These are phyloP conservation scores for Zea luxurians DNA, from an alignment of 176 grass and related monocot genomes.

Conservation along the genomic window DNA sequence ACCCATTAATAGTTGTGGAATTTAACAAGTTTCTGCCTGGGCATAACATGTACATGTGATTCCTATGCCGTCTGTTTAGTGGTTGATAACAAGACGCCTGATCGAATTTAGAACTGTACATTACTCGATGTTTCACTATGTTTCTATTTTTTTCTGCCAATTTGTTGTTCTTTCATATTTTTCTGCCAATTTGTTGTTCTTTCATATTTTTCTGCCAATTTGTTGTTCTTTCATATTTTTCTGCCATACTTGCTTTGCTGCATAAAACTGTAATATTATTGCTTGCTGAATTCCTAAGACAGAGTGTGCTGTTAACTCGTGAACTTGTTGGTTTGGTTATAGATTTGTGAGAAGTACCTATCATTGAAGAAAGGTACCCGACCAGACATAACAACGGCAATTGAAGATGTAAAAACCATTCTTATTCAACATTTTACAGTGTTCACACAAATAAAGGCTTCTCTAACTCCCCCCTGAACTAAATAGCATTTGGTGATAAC, in stretches of 20 bases:
- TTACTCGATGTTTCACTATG: background rate
- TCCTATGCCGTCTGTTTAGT: constrained; percentile 11
- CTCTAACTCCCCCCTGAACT: too few relatives aligned
- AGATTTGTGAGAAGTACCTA: constrained; percentile 82
- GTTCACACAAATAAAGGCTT: too few relatives aligned
- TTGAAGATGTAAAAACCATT: too few relatives aligned
- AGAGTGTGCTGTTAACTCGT: constrained; percentile 27
- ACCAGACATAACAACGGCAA: too few relatives aligned
- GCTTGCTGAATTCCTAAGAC: constrained; percentile 10
- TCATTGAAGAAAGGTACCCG: constrained; percentile 94
- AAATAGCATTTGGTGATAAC: too few relatives aligned
- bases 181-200: too few relatives aligned
- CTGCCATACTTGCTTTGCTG: background rate
- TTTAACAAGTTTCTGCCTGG: background rate
- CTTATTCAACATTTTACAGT: too few relatives aligned
- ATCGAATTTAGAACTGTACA: constrained; percentile 19
- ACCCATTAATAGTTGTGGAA: constrained; percentile 5
- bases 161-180: too few relatives aligned
- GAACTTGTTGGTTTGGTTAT: constrained; percentile 32
- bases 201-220: too few relatives aligned
- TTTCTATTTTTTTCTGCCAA: too few relatives aligned
- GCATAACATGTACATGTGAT: background rate
- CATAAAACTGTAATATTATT: constrained; percentile 17
- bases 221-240: too few relatives aligned
- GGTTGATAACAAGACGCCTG: background rate